Conservation (phyloP, 2,329 filamentous ascomycete genomes). For the Pestalotiopsis sp. region DNA sequence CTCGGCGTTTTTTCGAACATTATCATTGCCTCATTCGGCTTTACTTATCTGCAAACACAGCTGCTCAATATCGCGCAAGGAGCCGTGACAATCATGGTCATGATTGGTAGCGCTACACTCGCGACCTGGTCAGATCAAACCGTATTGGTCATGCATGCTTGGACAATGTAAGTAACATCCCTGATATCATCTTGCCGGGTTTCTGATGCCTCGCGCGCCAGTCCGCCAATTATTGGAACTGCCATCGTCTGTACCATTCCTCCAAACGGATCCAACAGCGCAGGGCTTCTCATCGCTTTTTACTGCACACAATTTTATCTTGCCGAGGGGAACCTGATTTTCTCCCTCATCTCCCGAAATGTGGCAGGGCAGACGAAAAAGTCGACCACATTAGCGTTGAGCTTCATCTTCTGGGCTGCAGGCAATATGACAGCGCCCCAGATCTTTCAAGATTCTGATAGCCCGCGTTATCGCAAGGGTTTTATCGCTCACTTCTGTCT, state of each 20-base stretch:
- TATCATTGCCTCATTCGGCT: conserved; percentile 38
- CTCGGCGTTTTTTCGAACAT: conserved; percentile 41
- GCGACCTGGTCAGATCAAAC: conserved; percentile 27
- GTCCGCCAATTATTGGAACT: conserved; percentile 39
- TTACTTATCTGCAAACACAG: conserved; percentile 36
- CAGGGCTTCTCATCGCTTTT: conserved; percentile 39
- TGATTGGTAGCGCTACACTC: conserved; percentile 33
- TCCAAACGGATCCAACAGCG: conserved; percentile 29
- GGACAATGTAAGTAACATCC: background rate
- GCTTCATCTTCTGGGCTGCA: conserved; percentile 40
- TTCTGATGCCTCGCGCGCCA: conserved; percentile 24
- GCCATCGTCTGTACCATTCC: conserved; percentile 37
- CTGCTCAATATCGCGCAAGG: conserved; percentile 42
- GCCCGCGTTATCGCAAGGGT: conserved; percentile 35
- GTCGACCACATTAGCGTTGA: conserved; percentile 38
- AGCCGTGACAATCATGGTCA: conserved; percentile 36
- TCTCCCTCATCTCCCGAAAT: conserved; percentile 41
- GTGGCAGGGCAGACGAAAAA: conserved; percentile 45
- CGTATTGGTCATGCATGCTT: conserved; percentile 18
- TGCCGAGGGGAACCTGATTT: conserved; percentile 40
- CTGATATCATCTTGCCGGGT: conserved; percentile 16
- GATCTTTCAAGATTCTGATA: conserved; percentile 34
- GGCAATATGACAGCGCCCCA: conserved; percentile 44
- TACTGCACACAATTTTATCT: conserved; percentile 46
- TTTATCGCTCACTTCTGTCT: conserved; percentile 35